Conservation (phyloP, 2,329 filamentous ascomycete species). For the Colletotrichum destructivum region DNA sequence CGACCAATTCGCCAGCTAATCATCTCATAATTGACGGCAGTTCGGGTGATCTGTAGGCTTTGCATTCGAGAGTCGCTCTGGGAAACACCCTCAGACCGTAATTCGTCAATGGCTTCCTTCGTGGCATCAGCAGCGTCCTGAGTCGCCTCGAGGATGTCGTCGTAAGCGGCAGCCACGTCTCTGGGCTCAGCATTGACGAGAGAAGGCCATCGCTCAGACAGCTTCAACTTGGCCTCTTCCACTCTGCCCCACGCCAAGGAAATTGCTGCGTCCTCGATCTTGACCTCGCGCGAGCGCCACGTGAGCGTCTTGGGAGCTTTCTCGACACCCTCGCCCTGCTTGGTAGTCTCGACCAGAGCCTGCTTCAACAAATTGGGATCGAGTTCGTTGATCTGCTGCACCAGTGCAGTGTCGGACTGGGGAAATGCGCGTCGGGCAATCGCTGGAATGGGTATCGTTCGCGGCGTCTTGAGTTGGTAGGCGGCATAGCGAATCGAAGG, state of each 20-base stretch:
- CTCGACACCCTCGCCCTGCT: slow-evolving; percentile 64
- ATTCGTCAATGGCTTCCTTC: slow-evolving; percentile 92
- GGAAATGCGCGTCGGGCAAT: slow-evolving; percentile 88
- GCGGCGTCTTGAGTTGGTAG: slow-evolving; percentile 90
- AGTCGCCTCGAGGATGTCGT: slow-evolving; percentile 89
- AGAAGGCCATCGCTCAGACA: slow-evolving; percentile 65
- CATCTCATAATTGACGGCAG: slow-evolving; percentile 93
- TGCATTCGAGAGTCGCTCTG: slow-evolving; percentile 92
- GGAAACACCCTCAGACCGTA: slow-evolving; percentile 85
- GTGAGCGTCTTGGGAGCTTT: slow-evolving; percentile 81
- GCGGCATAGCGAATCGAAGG: slow-evolving; percentile 95
- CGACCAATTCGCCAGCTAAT: slow-evolving; percentile 96
- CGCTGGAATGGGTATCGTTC: slow-evolving; percentile 84
- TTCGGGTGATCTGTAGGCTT: slow-evolving; percentile 90
- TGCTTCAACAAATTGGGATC: slow-evolving; percentile 79
- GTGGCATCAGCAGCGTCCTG: slow-evolving; percentile 96
- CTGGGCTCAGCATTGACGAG: slow-evolving; percentile 63
- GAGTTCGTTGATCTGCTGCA: slow-evolving; percentile 78
- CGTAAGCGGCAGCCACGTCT: slow-evolving; percentile 89
- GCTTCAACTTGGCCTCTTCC: slow-evolving; percentile 64
- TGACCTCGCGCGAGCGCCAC: slow-evolving; percentile 89
- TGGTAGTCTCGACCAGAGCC: slow-evolving; percentile 62
- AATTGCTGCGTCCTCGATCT: slow-evolving; percentile 93
- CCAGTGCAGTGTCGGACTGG: slow-evolving; percentile 72
- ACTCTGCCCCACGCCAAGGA: slow-evolving; percentile 85